A percentile compares a stretch with the other conserved stretches of the same genome.
Conservation (phyloP, 176 grass and related monocot genomes). For the Carex parvula region DNA sequence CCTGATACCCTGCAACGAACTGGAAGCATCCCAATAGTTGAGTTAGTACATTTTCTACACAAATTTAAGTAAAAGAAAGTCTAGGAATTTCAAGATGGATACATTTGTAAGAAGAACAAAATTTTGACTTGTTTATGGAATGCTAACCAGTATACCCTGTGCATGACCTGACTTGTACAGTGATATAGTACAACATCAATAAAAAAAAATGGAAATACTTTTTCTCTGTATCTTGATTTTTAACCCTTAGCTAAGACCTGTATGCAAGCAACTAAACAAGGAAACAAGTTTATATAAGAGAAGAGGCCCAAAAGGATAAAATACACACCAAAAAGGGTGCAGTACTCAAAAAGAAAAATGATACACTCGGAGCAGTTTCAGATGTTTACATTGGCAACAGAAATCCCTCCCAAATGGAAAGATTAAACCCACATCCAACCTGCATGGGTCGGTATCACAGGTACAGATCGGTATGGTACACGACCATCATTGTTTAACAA, state of each 20-base stretch:
- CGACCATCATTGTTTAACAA: conserved; percentile 32
- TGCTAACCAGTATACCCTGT: not conserved
- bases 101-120: conserved; percentile 31
- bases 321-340: not conserved
- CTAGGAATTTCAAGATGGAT: not conserved
- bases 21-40: conserved; percentile 29
- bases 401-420: conserved; percentile 12
- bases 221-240: not conserved
- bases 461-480: conserved; percentile 4
- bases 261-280: not conserved
- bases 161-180: not conserved
- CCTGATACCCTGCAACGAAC: conserved; percentile 77
- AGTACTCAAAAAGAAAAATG: not conserved
- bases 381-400: conserved; percentile 15
- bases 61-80: not conserved
- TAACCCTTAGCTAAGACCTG: conserved; percentile 3
- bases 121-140: conserved; percentile 35
- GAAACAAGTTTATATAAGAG: not conserved
- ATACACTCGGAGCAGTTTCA: conserved; percentile 7
- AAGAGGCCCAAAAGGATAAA: not conserved
- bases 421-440: conserved; percentile 15
- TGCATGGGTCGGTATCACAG: not conserved
- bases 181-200: not conserved
- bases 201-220: not conserved
- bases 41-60: not conserved